Base-by-base conservation (phyloP, 306 rosid species). In the Dalbergia oliveri region DNA sequence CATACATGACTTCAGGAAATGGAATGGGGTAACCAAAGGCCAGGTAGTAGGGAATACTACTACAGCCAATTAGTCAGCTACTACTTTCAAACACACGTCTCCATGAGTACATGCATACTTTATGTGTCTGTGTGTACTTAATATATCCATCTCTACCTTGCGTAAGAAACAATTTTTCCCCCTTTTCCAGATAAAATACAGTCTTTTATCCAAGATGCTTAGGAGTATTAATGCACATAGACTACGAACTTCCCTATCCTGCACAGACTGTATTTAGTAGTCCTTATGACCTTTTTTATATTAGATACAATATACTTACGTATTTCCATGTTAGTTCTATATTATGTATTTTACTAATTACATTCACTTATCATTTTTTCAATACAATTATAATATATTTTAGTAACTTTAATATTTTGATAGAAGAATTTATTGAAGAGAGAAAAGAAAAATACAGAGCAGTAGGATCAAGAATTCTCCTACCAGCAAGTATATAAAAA, bases 1-100 rank as follows among this genome's bases (percentile, higher is more conserved):
- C 85, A 85, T 79, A 87, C 87, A 90, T 77, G 80, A 81, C 89
- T 90, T 88, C 91, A 85, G 89, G 87, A 84, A 87, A 85, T 78
- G 88, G 85, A 88, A 87, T 66, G 84, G 77, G 14, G 59, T 69
- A 78, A 69, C 79, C 62, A 75, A 78, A 73, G 81, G 72, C 83
- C 65, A 35, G 69, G 66, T 74, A 75, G 57, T 73, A 85, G 64
- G 79, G 47, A 65, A 73, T 56, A 37, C 69, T 56, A 37, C 69
- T 78, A 69, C 53, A 56, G 63, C 77, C 67, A 76, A 79, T 76
- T 66, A 69, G 50, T 69, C 59, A 69, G 49, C 63, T 74, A 50
- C 23, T 71, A 79, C 69, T 72, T 79, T 72, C 81, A 83, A 68
- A 79, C 83, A 84, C 8, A 61, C 69, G 44, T 39, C 57, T 39